These are phyloP conservation scores for Hygrophoropsis aurantiaca DNA, from an alignment of 768 basidiomycete species.

Conservation along the genomic window DNA sequence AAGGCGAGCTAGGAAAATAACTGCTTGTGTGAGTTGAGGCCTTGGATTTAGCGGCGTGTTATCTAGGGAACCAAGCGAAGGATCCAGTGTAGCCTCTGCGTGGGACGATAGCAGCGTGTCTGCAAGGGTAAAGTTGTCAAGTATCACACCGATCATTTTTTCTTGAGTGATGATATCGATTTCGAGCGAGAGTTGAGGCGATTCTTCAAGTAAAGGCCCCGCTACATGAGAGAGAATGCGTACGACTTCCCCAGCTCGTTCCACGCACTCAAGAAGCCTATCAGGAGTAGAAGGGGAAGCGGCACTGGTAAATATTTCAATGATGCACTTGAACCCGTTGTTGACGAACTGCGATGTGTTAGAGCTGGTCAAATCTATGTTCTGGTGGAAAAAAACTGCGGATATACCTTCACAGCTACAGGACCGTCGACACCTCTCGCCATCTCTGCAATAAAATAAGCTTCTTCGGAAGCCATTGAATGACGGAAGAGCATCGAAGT, in stretches of 20 bases:
- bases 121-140: constrained; percentile 42
- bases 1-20: constrained; percentile 62
- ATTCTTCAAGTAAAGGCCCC: constrained; percentile 56
- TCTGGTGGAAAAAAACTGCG: neutral
- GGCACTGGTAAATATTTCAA: constrained; percentile 47
- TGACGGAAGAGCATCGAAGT: constrained; percentile 69
- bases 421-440: constrained; percentile 63
- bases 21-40: constrained; percentile 36
- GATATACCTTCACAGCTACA: constrained; percentile 65
- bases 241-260: constrained; percentile 64
- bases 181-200: constrained; percentile 50
- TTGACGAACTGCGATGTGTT: constrained; percentile 61
- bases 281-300: constrained; percentile 22
- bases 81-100: too few species aligned
- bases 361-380: neutral
- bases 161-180: constrained; percentile 48
- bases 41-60: constrained; percentile 14
- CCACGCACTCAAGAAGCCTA: constrained; percentile 41
- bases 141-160: constrained; percentile 51
- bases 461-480: constrained; percentile 75
- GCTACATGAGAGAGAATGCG: constrained; percentile 69
- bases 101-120: constrained; percentile 33
- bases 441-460: constrained; percentile 83
- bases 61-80: constrained; percentile 15
- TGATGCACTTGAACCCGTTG: constrained; percentile 67